These are phyloP conservation scores for Cytauxzoon felis DNA, from an alignment of 169 alveolate genomes.

Conservation along the genomic window DNA sequence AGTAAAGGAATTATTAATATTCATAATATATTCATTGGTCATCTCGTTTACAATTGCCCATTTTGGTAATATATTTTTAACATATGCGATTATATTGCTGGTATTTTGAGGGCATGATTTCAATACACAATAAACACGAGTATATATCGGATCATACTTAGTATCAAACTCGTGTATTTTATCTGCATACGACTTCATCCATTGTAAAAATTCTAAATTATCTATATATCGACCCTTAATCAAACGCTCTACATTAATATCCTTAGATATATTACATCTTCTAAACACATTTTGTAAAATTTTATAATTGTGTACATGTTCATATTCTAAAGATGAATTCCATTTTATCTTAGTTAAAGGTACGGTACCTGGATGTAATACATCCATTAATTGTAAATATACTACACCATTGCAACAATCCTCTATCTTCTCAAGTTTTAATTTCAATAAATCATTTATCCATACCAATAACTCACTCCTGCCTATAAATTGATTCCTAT, in stretches of 20 bases:
- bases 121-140: slow-evolving; percentile 51
- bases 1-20: background rate
- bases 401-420: slow-evolving; percentile 95
- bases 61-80: slow-evolving; percentile 35
- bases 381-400: slow-evolving; percentile 90
- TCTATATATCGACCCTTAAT: slow-evolving; percentile 93
- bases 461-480: slow-evolving; percentile 87
- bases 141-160: slow-evolving; percentile 55
- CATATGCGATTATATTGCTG: slow-evolving; percentile 55
- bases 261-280: slow-evolving; percentile 81
- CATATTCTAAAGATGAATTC: slow-evolving; percentile 93
- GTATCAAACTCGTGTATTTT: slow-evolving; percentile 76
- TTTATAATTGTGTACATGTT: slow-evolving; percentile 90
- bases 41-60: slow-evolving; percentile 20
- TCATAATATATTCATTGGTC: slow-evolving; percentile 2
- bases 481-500: slow-evolving; percentile 81
- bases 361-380: slow-evolving; percentile 85
- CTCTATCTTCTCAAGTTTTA: slow-evolving; percentile 88
- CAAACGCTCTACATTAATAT: slow-evolving; percentile 88
- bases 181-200: slow-evolving; percentile 94
- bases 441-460: slow-evolving; percentile 80
- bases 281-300: slow-evolving; percentile 90
- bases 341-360: slow-evolving; percentile 87
- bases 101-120: slow-evolving; percentile 39
- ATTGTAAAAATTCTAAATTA: slow-evolving; percentile 93